These are phyloP conservation scores for Penicillium dipodomyicola DNA, from an alignment of 495 filamentous ascomycete genomes.

Conservation along the genomic window DNA sequence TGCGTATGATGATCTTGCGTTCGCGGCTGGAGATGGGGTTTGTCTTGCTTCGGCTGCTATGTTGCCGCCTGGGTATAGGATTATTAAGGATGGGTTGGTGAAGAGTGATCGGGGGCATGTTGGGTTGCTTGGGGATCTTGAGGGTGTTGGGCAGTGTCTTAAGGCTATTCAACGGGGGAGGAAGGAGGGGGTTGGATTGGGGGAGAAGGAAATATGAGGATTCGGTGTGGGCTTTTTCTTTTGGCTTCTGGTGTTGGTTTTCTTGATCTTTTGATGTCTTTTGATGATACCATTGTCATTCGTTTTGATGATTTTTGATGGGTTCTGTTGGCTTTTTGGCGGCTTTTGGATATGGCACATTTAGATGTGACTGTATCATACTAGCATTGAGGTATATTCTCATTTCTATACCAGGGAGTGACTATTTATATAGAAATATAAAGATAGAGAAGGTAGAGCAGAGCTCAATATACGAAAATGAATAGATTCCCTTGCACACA, in stretches of 20 bases:
- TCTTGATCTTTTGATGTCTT: slow-evolving; percentile 17
- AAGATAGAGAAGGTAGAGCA: not conserved
- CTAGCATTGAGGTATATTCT: not conserved
- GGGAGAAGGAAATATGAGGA: slow-evolving; percentile 17
- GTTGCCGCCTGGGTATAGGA: slow-evolving; percentile 76
- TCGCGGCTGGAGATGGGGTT: slow-evolving; percentile 86
- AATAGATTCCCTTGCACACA: slow-evolving; percentile 14
- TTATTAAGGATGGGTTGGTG: slow-evolving; percentile 68
- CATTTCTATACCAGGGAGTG: not conserved
- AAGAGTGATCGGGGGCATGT: slow-evolving; percentile 84
- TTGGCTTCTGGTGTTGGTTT: not conserved
- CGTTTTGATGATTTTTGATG: slow-evolving; percentile 13
- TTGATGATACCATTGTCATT: slow-evolving; percentile 23
- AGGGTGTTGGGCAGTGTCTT: slow-evolving; percentile 74
- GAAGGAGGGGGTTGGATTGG: slow-evolving; percentile 67
- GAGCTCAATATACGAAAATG: not conserved
- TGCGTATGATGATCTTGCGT: slow-evolving; percentile 84
- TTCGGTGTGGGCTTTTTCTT: not conserved
- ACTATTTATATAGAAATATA: slow-evolving; percentile 2
- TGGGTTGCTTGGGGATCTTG: slow-evolving; percentile 78
- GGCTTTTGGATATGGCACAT: not conserved
- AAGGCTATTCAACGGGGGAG: slow-evolving; percentile 63
- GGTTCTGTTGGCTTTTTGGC: not conserved
- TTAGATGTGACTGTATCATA: slow-evolving; percentile 2
- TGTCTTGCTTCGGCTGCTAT: slow-evolving; percentile 82